Evolutionary conservation across 805 yeast genomes (phyloP).

Genomic region (Candida chilensis): DNA sequence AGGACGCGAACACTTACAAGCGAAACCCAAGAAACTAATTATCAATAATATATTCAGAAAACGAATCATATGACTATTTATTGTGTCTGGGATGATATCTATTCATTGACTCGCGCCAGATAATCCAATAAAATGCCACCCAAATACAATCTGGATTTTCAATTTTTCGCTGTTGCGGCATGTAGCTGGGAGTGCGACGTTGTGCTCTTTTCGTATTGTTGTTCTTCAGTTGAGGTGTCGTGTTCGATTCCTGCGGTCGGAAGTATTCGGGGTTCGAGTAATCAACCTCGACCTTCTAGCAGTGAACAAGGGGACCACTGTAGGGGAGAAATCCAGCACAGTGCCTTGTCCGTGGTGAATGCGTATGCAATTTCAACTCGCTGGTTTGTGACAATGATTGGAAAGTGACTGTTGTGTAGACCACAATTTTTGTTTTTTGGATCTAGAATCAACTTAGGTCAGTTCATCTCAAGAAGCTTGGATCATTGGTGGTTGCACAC

Average conservation of each 20-base stretch:
- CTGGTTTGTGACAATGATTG: constrained; percentile 13
- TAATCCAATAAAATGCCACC: too few relatives aligned
- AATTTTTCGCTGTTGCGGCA: constrained; percentile 8
- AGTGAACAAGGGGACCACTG: constrained; percentile 23
- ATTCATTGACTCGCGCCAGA: too few relatives aligned
- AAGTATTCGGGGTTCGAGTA: constrained; percentile 15
- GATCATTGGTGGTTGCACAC: too few relatives aligned
- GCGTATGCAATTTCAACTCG: constrained; percentile 27
- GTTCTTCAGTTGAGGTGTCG: constrained; percentile 23
- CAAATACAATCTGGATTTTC: too few relatives aligned
- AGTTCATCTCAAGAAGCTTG: too few relatives aligned
- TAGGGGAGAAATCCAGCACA: constrained; percentile 38
- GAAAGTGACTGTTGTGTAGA: constrained; percentile 5
- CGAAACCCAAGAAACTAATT: too few relatives aligned
- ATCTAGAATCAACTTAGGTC: too few relatives aligned
- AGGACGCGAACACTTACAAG: too few relatives aligned
- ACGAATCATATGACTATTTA: too few relatives aligned
- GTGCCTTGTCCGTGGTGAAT: constrained; percentile 28
- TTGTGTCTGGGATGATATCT: too few relatives aligned
- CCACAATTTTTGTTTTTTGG: constrained; percentile 6
- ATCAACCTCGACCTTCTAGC: constrained; percentile 13
- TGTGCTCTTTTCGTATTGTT: constrained; percentile 3
- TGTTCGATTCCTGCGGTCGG: constrained; percentile 32
- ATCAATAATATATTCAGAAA: too few relatives aligned
- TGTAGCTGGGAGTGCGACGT: constrained; percentile 7